Evolutionary conservation across 1,284 basidiomycete genomes (phyloP).

Genomic region (Volvariella surrecta): DNA sequence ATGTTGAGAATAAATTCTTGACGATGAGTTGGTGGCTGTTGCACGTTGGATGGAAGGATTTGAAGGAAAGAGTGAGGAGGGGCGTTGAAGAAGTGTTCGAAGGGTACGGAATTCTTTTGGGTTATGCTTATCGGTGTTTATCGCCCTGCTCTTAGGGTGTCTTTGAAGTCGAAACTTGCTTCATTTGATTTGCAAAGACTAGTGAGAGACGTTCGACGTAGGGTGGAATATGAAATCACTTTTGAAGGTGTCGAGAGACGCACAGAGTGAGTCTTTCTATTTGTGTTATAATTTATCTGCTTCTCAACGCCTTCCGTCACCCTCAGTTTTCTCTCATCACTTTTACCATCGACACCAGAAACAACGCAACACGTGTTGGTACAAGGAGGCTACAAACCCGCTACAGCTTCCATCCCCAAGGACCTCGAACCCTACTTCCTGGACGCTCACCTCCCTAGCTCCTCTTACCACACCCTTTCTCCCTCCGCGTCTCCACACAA

Average conservation of each 20-base stretch:
- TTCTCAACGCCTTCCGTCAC: neutral
- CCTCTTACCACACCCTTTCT: neutral
- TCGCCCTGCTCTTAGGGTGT: slow-evolving; percentile 43
- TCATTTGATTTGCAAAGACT: slow-evolving; percentile 61
- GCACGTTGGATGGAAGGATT: slow-evolving; percentile 82
- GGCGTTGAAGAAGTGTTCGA: slow-evolving; percentile 79
- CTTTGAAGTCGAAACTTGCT: slow-evolving; percentile 68
- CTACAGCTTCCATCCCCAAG: neutral
- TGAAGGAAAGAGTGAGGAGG: slow-evolving; percentile 62
- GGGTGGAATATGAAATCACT: slow-evolving; percentile 65
- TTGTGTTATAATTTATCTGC: neutral
- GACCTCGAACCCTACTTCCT: no score
- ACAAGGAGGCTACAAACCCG: slow-evolving; percentile 44
- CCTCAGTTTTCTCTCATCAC: slow-evolving; percentile 60
- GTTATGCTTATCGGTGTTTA: slow-evolving; percentile 3
- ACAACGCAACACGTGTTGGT: slow-evolving; percentile 60
- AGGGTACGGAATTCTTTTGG: slow-evolving; percentile 28
- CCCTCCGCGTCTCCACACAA: neutral
- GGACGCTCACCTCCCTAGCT: no score
- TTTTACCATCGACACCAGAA: slow-evolving; percentile 65
- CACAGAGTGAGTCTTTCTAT: slow-evolving; percentile 35
- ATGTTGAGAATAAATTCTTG: slow-evolving; percentile 71
- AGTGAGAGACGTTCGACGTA: slow-evolving; percentile 59
- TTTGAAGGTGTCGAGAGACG: slow-evolving; percentile 52
- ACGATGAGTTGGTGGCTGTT: slow-evolving; percentile 89